Base-by-base conservation (phyloP, 106 monocot genomes). In the Gastrodia elata region DNA sequence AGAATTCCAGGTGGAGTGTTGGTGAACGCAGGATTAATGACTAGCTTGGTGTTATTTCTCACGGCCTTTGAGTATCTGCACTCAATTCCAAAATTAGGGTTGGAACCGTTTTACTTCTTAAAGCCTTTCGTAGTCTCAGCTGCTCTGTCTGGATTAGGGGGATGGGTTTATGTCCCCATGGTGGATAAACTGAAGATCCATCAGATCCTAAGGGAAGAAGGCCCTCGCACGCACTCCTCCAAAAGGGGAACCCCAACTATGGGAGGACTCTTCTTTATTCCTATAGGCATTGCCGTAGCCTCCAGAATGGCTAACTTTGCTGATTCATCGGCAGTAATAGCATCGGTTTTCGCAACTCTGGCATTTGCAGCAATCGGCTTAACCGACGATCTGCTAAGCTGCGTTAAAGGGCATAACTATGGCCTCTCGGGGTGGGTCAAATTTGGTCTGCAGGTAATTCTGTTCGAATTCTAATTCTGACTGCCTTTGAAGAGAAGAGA, bases 261-360 rank as follows among this genome's bases (percentile, higher is more conserved):
- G 94, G 94, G 91, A 39, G 94, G 94, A 61, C 73, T 94, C 34
- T 89, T 89, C 68, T 91, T 94, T 74, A 73, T 94, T 74, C 94
- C 94, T 22, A 75, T 94, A 68, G 91, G 91, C 38, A 65, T 94
- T 65, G n/a, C 67, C 76, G 86, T 94, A 73, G 87, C 91, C 24
- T 72, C 34, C 64, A 13, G 25, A 34, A 64, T 81, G 8, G 79
- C 70, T 82, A 83, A 84, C 72, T 75, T 76, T 28, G n/a, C n/a
- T n/a, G 77, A 74, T 73, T 91, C 87, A 38, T 43, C 44, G 64
- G 73, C 65, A 71, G 75, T 89, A 44, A 75, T 39, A 82, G 88
- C 84, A 72, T 80, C 87, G 70, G 71, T 81, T 22, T 39, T 76
- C 71, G 85, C 75, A 27, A 94, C 94, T 79, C 37, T 89, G 68